Percentiles rank a stretch among this genome's conserved stretches.
Evolutionary conservation across 495 filamentous ascomycete species (phyloP).

Genomic region (Daldinia grandis): DNA sequence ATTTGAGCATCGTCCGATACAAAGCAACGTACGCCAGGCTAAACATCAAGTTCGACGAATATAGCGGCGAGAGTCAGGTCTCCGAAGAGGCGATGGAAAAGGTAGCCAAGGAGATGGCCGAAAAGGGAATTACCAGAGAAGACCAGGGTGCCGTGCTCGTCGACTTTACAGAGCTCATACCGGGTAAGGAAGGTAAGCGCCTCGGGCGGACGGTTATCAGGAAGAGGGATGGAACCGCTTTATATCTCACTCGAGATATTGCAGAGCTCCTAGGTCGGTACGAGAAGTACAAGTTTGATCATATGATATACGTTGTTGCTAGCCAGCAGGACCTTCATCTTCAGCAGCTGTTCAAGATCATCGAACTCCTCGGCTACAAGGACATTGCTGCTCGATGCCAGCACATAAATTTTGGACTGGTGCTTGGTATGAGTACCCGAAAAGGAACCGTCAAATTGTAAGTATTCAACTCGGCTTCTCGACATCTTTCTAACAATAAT

Average conservation of each 20-base stretch:
- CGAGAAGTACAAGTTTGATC: slow-evolving; percentile 71
- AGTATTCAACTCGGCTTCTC: not conserved
- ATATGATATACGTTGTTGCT: slow-evolving; percentile 75
- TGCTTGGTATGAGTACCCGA: slow-evolving; percentile 70
- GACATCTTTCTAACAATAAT: slow-evolving; percentile 8
- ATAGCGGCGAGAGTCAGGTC: slow-evolving; percentile 94
- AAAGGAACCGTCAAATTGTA: slow-evolving; percentile 60
- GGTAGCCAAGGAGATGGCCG: slow-evolving; percentile 69
- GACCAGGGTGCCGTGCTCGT: slow-evolving; percentile 90
- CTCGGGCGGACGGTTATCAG: slow-evolving; percentile 64
- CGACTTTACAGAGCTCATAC: slow-evolving; percentile 80
- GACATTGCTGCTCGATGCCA: slow-evolving; percentile 65
- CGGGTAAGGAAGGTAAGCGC: slow-evolving; percentile 65
- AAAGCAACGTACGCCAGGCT: slow-evolving; percentile 77
- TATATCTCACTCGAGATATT: slow-evolving; percentile 73
- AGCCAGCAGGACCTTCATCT: slow-evolving; percentile 68
- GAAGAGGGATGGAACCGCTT: slow-evolving; percentile 68
- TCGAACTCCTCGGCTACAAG: slow-evolving; percentile 65
- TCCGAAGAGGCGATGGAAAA: slow-evolving; percentile 80
- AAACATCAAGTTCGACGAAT: slow-evolving; percentile 93
- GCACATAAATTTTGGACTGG: slow-evolving; percentile 71
- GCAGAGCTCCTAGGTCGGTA: slow-evolving; percentile 66
- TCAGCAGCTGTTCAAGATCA: slow-evolving; percentile 71
- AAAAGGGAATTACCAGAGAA: slow-evolving; percentile 76
- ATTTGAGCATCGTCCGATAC: slow-evolving; percentile 87